Percentiles rank a stretch among this genome's conserved stretches.
Conservation (phyloP, 2,329 filamentous ascomycete species). For the Podosphaera leucotricha region DNA sequence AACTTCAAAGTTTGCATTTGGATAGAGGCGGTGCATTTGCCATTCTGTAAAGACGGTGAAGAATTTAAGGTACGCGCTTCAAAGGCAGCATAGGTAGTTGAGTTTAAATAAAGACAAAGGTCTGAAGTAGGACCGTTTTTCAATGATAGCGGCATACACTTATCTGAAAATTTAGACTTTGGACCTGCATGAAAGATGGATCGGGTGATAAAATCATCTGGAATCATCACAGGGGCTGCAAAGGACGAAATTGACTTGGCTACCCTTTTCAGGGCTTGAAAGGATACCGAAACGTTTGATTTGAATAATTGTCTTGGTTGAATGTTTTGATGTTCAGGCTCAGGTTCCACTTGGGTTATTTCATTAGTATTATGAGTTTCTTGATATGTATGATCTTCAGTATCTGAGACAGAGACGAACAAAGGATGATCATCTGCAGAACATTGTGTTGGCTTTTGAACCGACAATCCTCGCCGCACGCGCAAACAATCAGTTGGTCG, state of each 20-base stretch:
- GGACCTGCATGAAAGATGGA: constrained; percentile 45
- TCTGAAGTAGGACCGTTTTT: constrained; percentile 42
- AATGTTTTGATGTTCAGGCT: not conserved
- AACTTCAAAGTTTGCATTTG: constrained; percentile 46
- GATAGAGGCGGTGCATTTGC: constrained; percentile 38
- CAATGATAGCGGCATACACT: constrained; percentile 36
- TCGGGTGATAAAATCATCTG: constrained; percentile 42
- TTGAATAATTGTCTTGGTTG: constrained; percentile 28
- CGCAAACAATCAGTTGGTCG: constrained; percentile 13
- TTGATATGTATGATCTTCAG: constrained; percentile 21
- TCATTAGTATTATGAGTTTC: constrained; percentile 3
- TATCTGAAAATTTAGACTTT: constrained; percentile 41
- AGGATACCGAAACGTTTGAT: constrained; percentile 43
- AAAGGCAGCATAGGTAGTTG: constrained; percentile 27
- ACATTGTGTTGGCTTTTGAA: constrained; percentile 27
- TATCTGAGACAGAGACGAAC: constrained; percentile 17
- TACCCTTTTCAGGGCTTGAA: constrained; percentile 36
- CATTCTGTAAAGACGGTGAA: constrained; percentile 15
- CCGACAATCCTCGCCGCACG: constrained; percentile 26
- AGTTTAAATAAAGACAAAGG: constrained; percentile 43
- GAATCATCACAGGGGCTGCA: constrained; percentile 37
- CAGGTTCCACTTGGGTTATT: constrained; percentile 2
- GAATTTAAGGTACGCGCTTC: constrained; percentile 16
- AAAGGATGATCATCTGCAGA: constrained; percentile 26
- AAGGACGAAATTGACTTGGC: constrained; percentile 38